phyloP scores from a whole-genome alignment of 768 basidiomycete genomes.

The Solioccasus polychromus region DNA sequence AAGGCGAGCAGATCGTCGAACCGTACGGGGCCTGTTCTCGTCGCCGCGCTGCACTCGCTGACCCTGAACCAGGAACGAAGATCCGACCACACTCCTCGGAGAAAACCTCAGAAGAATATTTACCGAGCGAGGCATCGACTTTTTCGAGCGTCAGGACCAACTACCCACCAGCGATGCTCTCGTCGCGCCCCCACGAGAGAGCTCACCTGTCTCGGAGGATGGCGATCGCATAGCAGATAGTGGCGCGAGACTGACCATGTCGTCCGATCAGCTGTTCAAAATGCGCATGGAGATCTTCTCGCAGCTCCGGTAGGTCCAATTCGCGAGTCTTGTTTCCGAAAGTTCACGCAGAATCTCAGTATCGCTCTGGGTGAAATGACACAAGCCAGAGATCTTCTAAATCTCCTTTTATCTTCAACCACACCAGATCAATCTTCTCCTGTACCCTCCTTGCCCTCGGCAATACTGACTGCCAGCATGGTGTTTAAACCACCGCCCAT shows the following conservation, averaged over 20 bases:
- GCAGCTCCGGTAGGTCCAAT: conserved; percentile 63
- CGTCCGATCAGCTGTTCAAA: conserved; percentile 65
- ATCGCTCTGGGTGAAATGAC: conserved; percentile 79
- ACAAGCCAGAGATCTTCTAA: conserved; percentile 68
- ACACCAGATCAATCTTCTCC: conserved; percentile 34
- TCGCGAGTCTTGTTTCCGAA: neutral
- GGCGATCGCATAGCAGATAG: conserved; percentile 30
- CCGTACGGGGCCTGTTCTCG: conserved; percentile 47
- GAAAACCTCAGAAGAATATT: conserved; percentile 69
- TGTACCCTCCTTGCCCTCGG: conserved; percentile 26
- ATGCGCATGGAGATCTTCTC: conserved; percentile 72
- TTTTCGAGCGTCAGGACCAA: conserved; percentile 56
- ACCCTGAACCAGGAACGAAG: conserved; percentile 45
- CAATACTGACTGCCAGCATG: conserved; percentile 55
- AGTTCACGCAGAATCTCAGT: conserved; percentile 37
- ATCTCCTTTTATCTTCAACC: conserved; percentile 49
- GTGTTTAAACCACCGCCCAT: conserved; percentile 68
- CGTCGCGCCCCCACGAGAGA: conserved; percentile 27
- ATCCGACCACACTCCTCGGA: conserved; percentile 56
- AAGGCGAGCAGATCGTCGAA: conserved; percentile 69
- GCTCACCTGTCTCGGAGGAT: conserved; percentile 25
- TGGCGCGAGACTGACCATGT: conserved; percentile 51
- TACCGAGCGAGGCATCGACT: conserved; percentile 68
- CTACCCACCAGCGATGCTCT: conserved; percentile 17
- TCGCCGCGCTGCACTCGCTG: conserved; percentile 12